Evolutionary conservation across 192 early-diverging fungal genomes (phyloP), one percentile per base, ranked within the genome.

Genomic region (Backusella australiensis): DNA sequence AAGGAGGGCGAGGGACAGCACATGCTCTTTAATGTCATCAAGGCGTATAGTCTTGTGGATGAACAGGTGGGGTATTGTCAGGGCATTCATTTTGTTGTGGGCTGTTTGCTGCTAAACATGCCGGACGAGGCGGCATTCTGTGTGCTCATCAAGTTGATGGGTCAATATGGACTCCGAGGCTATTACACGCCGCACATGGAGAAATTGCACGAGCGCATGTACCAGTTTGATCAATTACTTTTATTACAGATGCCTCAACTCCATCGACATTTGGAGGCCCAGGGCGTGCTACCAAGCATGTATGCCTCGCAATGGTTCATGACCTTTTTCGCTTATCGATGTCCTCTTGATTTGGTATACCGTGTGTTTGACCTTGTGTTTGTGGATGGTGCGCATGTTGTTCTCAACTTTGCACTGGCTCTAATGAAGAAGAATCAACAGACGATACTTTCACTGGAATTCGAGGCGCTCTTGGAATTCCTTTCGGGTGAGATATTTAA

Each of bases 291-390:
- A 67, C 86, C 94, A 11, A 94, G 89, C 75, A 98, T 97, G 96
- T 99, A 96, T 73, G 97, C 97, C 6, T 94, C 96, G 14, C 97
- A 96, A 81, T 99, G 98, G 98, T 95, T 98, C 85, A 96, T 99
- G 95, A 99, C 98, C 3, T 78, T 98, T 77, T 99, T 99, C 88
- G 97, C 98, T 0, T 99, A 97, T 85, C 93, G 95, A 34, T 96
- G 98, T 82, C 98, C 98, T 6, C 87, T 98, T 17, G 88, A 92
- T 21, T 83, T 97, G 49, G 95, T 97, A 6, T 93, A 94, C 78
- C 89, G 97, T 1, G 91, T 99, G 72, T 93, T 93, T 74, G 98
- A 99, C 85, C 88, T 97, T 39, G 87, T 98, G 34, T 93, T 99
- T 74, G 94, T 94, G 6, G 96, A 99, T 79, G 98, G 98, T 11